phyloP scores from a whole-genome alignment of 768 basidiomycete species.

The Udeniomyces megalosporus region DNA sequence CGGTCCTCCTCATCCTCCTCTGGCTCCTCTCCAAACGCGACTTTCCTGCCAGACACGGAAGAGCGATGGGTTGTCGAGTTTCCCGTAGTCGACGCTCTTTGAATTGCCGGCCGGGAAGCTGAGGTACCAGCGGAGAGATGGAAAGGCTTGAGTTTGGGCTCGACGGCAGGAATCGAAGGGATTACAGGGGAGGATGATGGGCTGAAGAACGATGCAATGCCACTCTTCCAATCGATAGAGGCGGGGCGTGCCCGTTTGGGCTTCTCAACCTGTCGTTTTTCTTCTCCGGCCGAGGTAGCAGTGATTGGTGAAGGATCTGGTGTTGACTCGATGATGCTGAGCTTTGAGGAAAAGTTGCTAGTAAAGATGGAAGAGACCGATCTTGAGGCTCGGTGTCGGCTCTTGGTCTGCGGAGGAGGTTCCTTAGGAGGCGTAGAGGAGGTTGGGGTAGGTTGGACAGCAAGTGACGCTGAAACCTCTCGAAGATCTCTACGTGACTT shows the following conservation, averaged over 20 bases:
- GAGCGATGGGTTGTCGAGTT: not conserved
- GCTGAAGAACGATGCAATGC: constrained; percentile 5
- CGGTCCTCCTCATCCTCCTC: constrained; percentile 15
- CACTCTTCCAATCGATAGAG: constrained; percentile 9
- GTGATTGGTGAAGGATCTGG: not conserved
- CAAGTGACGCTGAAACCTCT: not conserved
- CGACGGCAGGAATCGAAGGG: not conserved
- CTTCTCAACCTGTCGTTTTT: no score
- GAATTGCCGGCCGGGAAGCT: not conserved
- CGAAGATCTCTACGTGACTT: not conserved
- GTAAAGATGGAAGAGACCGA: not conserved
- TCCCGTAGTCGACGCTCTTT: no score
- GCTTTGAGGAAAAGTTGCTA: not conserved
- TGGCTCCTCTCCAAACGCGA: not conserved
- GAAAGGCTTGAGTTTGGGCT: not conserved
- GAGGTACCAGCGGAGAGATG: not conserved
- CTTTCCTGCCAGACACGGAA: not conserved
- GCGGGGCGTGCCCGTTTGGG: constrained; percentile 6
- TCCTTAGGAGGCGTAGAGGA: not conserved
- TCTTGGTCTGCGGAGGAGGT: not conserved
- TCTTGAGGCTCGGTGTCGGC: not conserved
- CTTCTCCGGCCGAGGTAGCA: not conserved
- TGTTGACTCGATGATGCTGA: not conserved
- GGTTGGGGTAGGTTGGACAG: not conserved
- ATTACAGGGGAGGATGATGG: not conserved